Conservation (phyloP, 805 yeast species). For the Myxozyma vanderwaltii region DNA sequence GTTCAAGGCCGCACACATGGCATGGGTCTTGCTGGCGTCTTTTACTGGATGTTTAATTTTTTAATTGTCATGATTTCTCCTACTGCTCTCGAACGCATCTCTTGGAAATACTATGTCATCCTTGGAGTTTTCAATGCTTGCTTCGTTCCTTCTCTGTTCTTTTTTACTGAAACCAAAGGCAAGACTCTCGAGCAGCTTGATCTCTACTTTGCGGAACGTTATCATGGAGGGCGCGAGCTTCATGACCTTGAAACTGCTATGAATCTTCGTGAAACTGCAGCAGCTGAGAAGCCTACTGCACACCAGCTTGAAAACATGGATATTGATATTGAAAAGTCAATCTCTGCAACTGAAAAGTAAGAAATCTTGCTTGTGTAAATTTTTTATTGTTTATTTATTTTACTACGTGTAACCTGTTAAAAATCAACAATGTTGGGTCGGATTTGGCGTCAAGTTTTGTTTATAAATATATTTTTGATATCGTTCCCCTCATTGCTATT, state of each 20-base stretch:
- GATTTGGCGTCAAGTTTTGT: too few relatives aligned
- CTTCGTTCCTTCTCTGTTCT: slow-evolving; percentile 49
- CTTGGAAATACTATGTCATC: slow-evolving; percentile 61
- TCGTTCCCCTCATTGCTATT: too few relatives aligned
- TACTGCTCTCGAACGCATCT: slow-evolving; percentile 50
- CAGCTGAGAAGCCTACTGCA: slow-evolving; percentile 3
- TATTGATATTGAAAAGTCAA: not conserved
- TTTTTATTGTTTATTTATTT: not conserved
- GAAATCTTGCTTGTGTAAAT: not conserved
- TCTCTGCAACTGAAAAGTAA: not conserved
- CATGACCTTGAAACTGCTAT: slow-evolving; percentile 14
- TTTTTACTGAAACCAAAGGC: slow-evolving; percentile 66
- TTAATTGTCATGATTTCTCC: slow-evolving; percentile 36
- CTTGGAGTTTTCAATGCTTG: slow-evolving; percentile 57
- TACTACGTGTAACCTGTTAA: too few relatives aligned
- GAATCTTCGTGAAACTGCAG: slow-evolving; percentile 3
- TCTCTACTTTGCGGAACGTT: slow-evolving; percentile 14
- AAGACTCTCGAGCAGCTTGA: slow-evolving; percentile 60
- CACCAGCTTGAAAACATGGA: slow-evolving; percentile 6
- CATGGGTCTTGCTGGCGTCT: slow-evolving; percentile 35
- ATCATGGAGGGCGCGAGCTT: slow-evolving; percentile 19
- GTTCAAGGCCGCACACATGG: slow-evolving; percentile 48
- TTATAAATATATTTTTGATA: too few relatives aligned
- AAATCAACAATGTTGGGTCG: too few relatives aligned
- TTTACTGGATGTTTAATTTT: slow-evolving; percentile 21